Percentiles rank a stretch among this genome's conserved stretches.
phyloP scores from a whole-genome alignment of 331 rosid genomes.

The Saraca asoca region DNA sequence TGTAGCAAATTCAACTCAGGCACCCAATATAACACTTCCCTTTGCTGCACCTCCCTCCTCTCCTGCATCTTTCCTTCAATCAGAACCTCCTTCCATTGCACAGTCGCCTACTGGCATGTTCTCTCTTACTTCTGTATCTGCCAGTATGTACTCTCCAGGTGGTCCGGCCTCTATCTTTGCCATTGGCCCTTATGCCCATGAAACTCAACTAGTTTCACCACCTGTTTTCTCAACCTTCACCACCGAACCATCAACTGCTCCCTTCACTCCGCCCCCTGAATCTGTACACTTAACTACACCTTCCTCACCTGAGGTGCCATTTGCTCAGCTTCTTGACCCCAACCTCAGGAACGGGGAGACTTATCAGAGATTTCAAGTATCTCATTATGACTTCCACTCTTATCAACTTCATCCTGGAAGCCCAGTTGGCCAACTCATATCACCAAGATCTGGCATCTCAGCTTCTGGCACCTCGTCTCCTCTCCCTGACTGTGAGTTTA shows the following conservation, averaged over 20 bases:
- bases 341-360: conserved; percentile 53
- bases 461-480: conserved; percentile 70
- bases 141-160: conserved; percentile 86
- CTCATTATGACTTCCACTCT: conserved; percentile 79
- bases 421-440: conserved; percentile 78
- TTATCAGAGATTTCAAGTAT: conserved; percentile 61
- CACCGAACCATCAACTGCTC: conserved; percentile 91
- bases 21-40: conserved; percentile 55
- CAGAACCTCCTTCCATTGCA: conserved; percentile 85
- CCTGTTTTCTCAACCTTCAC: conserved; percentile 89
- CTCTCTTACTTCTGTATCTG: conserved; percentile 61
- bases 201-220: conserved; percentile 88
- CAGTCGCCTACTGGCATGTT: conserved; percentile 71
- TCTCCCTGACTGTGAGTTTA: conserved; percentile 59
- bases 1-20: conserved; percentile 50
- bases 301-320: conserved; percentile 97
- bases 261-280: conserved; percentile 93
- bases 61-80: conserved; percentile 86
- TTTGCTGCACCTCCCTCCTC: conserved; percentile 95
- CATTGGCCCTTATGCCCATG: conserved; percentile 91
- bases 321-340: conserved; percentile 83
- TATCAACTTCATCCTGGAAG: conserved; percentile 92
- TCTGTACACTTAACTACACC: conserved; percentile 90
- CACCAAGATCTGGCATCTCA: conserved; percentile 82
- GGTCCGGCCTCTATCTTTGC: conserved; percentile 95